Evolutionary conservation across 2,329 filamentous ascomycete genomes (phyloP).

Genomic region (Aspergillus alliaceus): DNA sequence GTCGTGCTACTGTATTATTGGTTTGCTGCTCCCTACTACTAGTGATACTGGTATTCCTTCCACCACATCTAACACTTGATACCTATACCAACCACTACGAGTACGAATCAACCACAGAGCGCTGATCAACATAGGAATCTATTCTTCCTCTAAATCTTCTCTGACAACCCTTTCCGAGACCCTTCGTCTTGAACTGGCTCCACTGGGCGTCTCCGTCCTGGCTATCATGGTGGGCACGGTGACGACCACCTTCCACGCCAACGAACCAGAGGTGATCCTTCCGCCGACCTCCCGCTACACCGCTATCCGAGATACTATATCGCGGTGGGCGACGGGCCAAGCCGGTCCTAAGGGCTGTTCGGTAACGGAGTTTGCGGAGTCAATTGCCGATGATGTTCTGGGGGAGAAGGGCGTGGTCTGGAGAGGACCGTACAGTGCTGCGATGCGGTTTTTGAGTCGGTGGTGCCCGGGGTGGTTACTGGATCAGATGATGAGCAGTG

Average conservation of each 20-base stretch:
- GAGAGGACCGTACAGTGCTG: conserved; percentile 6
- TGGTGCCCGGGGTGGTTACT: conserved; percentile 11
- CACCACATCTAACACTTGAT: too few relatives aligned
- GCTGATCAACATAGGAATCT: conserved; percentile 26
- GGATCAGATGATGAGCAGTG: conserved; percentile 2
- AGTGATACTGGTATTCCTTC: too few relatives aligned
- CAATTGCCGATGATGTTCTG: conserved; percentile 11
- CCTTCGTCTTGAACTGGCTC: conserved; percentile 30
- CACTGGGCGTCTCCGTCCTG: conserved; percentile 20
- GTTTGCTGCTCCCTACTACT: too few relatives aligned
- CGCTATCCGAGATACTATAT: conserved; percentile 10
- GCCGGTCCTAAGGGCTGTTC: conserved; percentile 9
- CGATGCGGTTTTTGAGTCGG: conserved; percentile 1
- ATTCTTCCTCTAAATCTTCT: conserved; percentile 30
- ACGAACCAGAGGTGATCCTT: background rate
- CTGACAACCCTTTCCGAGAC: conserved; percentile 26
- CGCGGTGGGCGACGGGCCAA: conserved; percentile 10
- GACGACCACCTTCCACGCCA: background rate
- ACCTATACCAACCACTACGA: too few relatives aligned
- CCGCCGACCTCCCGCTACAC: conserved; percentile 7
- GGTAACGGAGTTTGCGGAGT: conserved; percentile 7
- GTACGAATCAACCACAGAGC: too few relatives aligned
- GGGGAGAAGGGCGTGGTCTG: conserved; percentile 8
- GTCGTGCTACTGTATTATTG: too few relatives aligned
- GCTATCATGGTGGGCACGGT: conserved; percentile 13